Evolutionary conservation across 2,329 filamentous ascomycete species (phyloP).

Genomic region (Anthostomella pinea): DNA sequence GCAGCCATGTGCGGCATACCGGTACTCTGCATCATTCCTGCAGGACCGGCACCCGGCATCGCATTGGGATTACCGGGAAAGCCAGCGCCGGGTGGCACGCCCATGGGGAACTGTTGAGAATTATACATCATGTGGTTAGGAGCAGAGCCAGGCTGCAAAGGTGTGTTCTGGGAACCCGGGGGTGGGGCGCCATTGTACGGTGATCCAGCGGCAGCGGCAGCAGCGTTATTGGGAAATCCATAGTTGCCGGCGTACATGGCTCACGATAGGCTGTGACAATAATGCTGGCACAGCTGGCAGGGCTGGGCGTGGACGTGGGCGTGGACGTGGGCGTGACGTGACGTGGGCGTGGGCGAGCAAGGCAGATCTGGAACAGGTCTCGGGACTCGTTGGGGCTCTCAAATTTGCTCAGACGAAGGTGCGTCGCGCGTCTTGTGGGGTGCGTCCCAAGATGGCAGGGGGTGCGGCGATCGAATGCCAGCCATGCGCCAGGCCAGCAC

Average conservation of each 20-base stretch:
- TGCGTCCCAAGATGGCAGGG: constrained; percentile 26
- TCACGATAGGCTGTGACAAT: constrained; percentile 31
- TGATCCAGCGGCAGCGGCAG: no score
- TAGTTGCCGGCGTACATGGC: constrained; percentile 57
- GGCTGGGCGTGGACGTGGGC: constrained; percentile 25
- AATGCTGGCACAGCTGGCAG: constrained; percentile 30
- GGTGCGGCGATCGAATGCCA: constrained; percentile 28
- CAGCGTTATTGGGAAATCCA: constrained; percentile 50
- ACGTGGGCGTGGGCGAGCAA: constrained; percentile 19
- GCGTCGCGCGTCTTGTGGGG: constrained; percentile 31
- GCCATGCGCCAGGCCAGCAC: no score
- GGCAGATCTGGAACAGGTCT: constrained; percentile 29
- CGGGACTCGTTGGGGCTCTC: constrained; percentile 26
- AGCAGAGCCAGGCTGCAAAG: constrained; percentile 43
- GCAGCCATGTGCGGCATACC: constrained; percentile 56
- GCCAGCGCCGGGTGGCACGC: constrained; percentile 40
- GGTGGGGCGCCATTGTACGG: constrained; percentile 50
- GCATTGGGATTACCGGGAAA: constrained; percentile 54
- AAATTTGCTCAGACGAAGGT: constrained; percentile 26
- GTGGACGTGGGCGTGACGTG: constrained; percentile 11
- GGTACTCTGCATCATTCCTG: constrained; percentile 62
- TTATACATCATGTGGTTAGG: constrained; percentile 55
- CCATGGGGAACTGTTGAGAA: constrained; percentile 56
- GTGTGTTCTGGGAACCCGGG: constrained; percentile 40
- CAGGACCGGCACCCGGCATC: constrained; percentile 51